Percentiles rank a stretch among this genome's conserved stretches.
phyloP scores from a whole-genome alignment of 371 early-diverging fungal genomes.

The Mucor sp. region DNA sequence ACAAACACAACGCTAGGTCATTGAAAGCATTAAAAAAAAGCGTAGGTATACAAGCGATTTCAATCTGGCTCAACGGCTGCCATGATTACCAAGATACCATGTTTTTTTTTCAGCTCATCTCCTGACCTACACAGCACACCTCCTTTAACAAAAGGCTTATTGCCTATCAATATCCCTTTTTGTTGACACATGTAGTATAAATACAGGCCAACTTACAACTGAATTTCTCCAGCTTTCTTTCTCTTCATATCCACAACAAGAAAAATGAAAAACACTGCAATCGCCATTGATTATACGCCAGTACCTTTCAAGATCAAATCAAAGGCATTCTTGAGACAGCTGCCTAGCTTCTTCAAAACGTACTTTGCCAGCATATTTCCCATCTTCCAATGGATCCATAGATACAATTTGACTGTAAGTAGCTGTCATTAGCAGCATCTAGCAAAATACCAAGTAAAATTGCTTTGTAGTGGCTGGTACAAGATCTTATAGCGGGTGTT shows the following conservation, averaged over 20 bases:
- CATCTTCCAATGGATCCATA: slow-evolving; percentile 31
- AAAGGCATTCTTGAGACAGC: not conserved
- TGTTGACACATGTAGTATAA: not conserved
- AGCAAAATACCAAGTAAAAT: not conserved
- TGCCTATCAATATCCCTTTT: not conserved
- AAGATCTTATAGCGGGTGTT: slow-evolving; percentile 83
- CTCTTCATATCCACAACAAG: not conserved
- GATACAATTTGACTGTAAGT: slow-evolving; percentile 33
- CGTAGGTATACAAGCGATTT: not conserved
- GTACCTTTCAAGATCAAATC: not conserved
- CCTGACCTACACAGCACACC: not conserved
- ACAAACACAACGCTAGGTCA: not conserved
- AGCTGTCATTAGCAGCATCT: not conserved
- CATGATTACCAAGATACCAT: not conserved
- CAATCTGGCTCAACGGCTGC: not conserved
- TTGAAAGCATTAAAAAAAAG: not conserved
- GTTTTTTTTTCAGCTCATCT: not conserved
- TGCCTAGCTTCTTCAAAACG: slow-evolving; percentile 1
- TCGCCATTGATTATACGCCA: slow-evolving; percentile 11
- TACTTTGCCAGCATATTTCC: slow-evolving; percentile 15
- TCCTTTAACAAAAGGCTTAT: not conserved
- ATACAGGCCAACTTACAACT: not conserved
- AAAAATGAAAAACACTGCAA: slow-evolving; percentile 1
- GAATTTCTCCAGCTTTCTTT: not conserved
- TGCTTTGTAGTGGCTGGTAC: slow-evolving; percentile 64